Percentiles rank a stretch among this genome's conserved stretches.
These are phyloP conservation scores for Solanum piurae DNA, from an alignment of 257 asterid genomes.

Conservation along the genomic window DNA sequence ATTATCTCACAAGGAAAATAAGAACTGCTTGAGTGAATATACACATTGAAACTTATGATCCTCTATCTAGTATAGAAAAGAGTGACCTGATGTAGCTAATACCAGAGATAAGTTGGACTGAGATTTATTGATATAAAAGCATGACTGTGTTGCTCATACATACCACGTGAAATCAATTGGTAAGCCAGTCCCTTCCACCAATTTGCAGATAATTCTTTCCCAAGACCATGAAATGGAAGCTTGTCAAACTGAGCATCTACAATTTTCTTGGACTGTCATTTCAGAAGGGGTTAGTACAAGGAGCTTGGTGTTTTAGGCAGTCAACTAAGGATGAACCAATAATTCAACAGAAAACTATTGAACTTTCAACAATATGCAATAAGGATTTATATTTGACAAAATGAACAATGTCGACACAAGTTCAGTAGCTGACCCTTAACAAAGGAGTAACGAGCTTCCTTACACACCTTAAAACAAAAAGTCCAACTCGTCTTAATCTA, in stretches of 20 bases:
- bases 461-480: background rate
- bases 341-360: background rate
- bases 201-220: slow-evolving; percentile 76
- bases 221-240: slow-evolving; percentile 88
- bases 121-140: background rate
- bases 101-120: background rate
- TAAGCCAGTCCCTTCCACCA: slow-evolving; percentile 90
- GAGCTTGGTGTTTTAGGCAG: background rate
- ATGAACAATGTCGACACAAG: background rate
- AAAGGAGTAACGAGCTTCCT: background rate
- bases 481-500: background rate
- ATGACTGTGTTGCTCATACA: background rate
- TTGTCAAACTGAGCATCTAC: slow-evolving; percentile 64
- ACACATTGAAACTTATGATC: background rate
- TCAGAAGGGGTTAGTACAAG: slow-evolving; percentile 4
- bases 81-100: background rate
- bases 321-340: background rate
- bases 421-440: background rate
- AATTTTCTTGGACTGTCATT: slow-evolving; percentile 67
- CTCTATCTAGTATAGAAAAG: background rate
- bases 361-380: background rate
- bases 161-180: slow-evolving; percentile 74
- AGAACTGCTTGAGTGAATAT: background rate
- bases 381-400: background rate
- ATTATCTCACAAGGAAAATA: background rate